Evolutionary conservation across 2,329 filamentous ascomycete genomes (phyloP).

Genomic region (Apiospora phragmitis): DNA sequence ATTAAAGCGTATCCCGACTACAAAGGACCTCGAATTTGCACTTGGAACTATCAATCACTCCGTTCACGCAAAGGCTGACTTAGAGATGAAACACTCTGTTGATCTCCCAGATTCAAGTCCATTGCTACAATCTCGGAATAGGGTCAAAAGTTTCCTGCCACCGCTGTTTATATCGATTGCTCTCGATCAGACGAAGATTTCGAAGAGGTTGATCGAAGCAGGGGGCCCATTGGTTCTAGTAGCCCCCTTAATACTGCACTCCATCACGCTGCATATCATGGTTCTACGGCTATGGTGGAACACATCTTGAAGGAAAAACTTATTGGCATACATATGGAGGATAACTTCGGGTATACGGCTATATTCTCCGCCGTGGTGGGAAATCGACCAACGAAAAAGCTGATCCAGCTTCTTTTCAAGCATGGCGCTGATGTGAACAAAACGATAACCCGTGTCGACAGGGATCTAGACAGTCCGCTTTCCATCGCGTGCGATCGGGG

Average conservation of each 20-base stretch:
- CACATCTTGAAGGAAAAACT: neutral
- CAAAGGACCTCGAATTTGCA: no score
- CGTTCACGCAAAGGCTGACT: neutral
- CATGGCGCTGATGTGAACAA: neutral
- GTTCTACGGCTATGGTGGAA: neutral
- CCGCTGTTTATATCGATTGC: neutral
- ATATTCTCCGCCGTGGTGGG: neutral
- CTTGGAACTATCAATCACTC: no score
- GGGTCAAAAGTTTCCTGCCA: neutral
- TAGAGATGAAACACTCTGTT: neutral
- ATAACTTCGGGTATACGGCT: neutral
- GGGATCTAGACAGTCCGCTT: neutral
- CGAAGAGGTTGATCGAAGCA: neutral
- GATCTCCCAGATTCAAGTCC: neutral
- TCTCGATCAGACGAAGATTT: neutral
- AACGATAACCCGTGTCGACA: neutral
- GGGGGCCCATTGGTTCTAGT: neutral
- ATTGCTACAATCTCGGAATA: neutral
- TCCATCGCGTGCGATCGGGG: neutral
- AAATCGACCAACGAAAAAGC: neutral
- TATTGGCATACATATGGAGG: neutral
- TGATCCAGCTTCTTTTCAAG: neutral
- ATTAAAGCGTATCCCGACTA: no score
- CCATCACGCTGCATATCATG: neutral
- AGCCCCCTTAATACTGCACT: neutral